phyloP scores from a whole-genome alignment of 2,329 filamentous ascomycete genomes.

The Orbilia brochopaga region DNA sequence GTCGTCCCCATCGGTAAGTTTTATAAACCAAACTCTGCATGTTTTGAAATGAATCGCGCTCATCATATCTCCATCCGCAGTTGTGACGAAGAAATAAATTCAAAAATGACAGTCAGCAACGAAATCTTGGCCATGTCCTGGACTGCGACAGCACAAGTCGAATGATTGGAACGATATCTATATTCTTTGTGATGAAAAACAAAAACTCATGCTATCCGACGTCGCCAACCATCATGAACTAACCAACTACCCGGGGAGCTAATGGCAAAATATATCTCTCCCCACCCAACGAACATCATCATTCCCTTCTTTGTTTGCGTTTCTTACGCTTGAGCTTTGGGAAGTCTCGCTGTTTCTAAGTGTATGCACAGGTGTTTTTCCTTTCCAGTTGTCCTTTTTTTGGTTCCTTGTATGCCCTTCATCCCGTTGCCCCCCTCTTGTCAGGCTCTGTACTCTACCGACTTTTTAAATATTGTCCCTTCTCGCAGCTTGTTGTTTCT shows the following conservation, averaged over 20 bases:
- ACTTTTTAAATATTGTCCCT: conserved; percentile 34
- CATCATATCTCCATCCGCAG: conserved; percentile 11
- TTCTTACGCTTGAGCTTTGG: conserved; percentile 24
- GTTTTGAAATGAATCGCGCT: neutral
- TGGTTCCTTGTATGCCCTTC: conserved; percentile 35
- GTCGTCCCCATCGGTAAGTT: conserved; percentile 85
- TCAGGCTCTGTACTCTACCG: conserved; percentile 43
- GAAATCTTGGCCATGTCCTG: conserved; percentile 19
- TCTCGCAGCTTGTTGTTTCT: conserved; percentile 13
- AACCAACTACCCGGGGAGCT: conserved; percentile 17
- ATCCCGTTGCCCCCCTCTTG: conserved; percentile 4
- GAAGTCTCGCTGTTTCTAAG: conserved; percentile 34
- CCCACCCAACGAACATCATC: conserved; percentile 20
- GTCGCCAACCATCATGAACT: conserved; percentile 19
- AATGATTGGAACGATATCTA: conserved; percentile 44
- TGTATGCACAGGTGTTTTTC: conserved; percentile 34
- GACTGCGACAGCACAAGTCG: conserved; percentile 27
- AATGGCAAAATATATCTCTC: conserved; percentile 17
- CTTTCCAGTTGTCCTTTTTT: conserved; percentile 26
- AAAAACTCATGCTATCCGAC: conserved; percentile 30
- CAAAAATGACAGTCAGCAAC: conserved; percentile 1
- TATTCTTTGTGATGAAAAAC: conserved; percentile 17
- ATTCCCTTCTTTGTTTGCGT: conserved; percentile 17
- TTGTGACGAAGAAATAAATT: conserved; percentile 36
- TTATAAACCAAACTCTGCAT: conserved; percentile 53